phyloP scores from a whole-genome alignment of 2,329 filamentous ascomycete species.

The Lachnellula hyalina region DNA sequence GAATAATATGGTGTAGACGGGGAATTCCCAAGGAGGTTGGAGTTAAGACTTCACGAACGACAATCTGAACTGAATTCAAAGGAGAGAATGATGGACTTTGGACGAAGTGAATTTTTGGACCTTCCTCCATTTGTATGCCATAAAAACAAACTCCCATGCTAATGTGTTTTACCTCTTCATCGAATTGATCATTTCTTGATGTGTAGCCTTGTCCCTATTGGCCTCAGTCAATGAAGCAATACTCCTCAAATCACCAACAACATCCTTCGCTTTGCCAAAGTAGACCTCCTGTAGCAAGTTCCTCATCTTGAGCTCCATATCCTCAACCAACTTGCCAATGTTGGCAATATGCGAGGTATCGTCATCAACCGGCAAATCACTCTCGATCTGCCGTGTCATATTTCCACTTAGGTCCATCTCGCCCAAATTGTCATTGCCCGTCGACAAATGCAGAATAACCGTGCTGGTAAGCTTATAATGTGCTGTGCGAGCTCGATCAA shows the following conservation, averaged over 20 bases:
- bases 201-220: slow-evolving; percentile 75
- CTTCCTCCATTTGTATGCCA: background rate
- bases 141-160: background rate
- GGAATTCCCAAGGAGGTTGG: too few relatives aligned
- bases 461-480: slow-evolving; percentile 98
- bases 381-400: slow-evolving; percentile 95
- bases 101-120: background rate
- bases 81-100: too few relatives aligned
- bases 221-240: slow-evolving; percentile 78
- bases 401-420: slow-evolving; percentile 92
- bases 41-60: too few relatives aligned
- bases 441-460: slow-evolving; percentile 84
- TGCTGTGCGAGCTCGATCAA: slow-evolving; percentile 82
- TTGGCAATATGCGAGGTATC: slow-evolving; percentile 95
- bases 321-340: slow-evolving; percentile 88
- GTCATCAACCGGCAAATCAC: slow-evolving; percentile 81
- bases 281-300: slow-evolving; percentile 98
- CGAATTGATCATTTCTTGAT: slow-evolving; percentile 77
- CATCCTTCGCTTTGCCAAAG: slow-evolving; percentile 98
- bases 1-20: too few relatives aligned
- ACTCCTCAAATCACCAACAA: slow-evolving; percentile 91
- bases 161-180: slow-evolving; percentile 34
- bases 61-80: too few relatives aligned
- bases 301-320: slow-evolving; percentile 99
- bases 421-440: slow-evolving; percentile 62